Base-by-base conservation (phyloP, 2,329 filamentous ascomycete genomes). In the Bipolaris oryzae region DNA sequence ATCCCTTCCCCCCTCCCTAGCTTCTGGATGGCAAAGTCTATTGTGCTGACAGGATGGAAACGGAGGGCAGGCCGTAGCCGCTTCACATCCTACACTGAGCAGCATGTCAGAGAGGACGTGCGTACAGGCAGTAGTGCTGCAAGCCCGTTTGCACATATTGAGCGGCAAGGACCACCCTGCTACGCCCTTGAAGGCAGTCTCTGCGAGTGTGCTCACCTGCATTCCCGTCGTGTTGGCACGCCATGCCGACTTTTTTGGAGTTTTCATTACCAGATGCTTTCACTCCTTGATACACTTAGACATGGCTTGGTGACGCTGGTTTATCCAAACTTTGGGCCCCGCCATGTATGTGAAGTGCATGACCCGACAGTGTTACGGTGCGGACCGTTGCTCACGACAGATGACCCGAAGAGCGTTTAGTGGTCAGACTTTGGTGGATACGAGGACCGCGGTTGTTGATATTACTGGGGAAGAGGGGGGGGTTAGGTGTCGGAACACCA, bases 121-220 rank as follows among this genome's bases (percentile, higher is more conserved):
- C 7, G 45, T 23, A 15, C 33, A n/a, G 7, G 7, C 5, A n/a
- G 45, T 23, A 10, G 11, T 48, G 33, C 15, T 48, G 33, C 45
- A 28, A 33, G 45, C 45, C 18, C 34, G 34, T n/a, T 48, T 48
- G 33, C 45, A 44, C 38, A 48, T 16, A 21, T n/a, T 37, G 33
- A 48, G 15, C 20, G 33, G 23, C 33, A 48, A 25, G 45, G 34
- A 20, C 20, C 7, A 16, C 20, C 20, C 16, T 21, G 20, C 11
- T 38, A n/a, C 20, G 2, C 7, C 44, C 35, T 7, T 37, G 20
- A 6, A 18, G 18, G 31, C 35, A 47, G 20, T 11, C 6, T 35
- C 44, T 47, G 44, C 44, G 31, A 47, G 18, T 47, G 44, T 15
- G 31, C 13, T 42, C 20, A 37, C 44, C 9, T 34, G 20, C 20